Evolutionary conservation across 2,329 filamentous ascomycete genomes (phyloP).

Genomic region (Xylariaceae sp.): DNA sequence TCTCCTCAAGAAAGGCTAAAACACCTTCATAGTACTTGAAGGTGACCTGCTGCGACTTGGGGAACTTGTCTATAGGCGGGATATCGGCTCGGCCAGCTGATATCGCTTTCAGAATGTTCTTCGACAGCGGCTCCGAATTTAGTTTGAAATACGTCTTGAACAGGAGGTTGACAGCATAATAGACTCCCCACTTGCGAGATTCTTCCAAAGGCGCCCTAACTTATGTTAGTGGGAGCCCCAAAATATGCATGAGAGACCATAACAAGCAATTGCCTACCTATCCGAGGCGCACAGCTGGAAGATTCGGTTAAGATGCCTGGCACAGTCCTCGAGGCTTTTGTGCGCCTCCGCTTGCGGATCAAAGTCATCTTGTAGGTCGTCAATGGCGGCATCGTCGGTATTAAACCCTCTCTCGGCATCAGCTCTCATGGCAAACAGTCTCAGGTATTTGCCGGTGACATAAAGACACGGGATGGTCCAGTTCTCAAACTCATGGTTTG

Average conservation of each 20-base stretch:
- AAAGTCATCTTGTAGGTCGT: conserved; percentile 71
- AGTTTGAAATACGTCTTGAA: conserved; percentile 99
- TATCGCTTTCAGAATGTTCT: conserved; percentile 82
- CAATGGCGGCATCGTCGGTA: conserved; percentile 35
- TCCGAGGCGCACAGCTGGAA: conserved; percentile 88
- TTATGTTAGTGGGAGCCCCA: conserved; percentile 18
- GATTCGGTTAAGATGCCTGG: conserved; percentile 83
- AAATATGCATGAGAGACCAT: neutral
- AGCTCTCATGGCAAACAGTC: conserved; percentile 84
- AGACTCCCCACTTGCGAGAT: conserved; percentile 96
- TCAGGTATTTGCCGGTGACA: conserved; percentile 76
- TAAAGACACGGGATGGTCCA: conserved; percentile 95
- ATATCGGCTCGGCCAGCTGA: conserved; percentile 74
- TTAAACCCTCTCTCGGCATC: conserved; percentile 59
- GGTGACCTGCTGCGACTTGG: conserved; percentile 84
- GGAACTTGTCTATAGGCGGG: conserved; percentile 72
- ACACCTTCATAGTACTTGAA: conserved; percentile 97
- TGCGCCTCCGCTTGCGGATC: conserved; percentile 71
- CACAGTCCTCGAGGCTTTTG: conserved; percentile 83
- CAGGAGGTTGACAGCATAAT: conserved; percentile 86
- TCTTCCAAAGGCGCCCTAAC: conserved; percentile 72
- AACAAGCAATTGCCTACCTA: conserved; percentile 65
- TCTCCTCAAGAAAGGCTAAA: conserved; percentile 88
- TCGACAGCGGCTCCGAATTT: conserved; percentile 81
- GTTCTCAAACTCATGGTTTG: conserved; percentile 66